Evolutionary conservation across 768 basidiomycete species (phyloP).

Genomic region (Tulasnella sp.): DNA sequence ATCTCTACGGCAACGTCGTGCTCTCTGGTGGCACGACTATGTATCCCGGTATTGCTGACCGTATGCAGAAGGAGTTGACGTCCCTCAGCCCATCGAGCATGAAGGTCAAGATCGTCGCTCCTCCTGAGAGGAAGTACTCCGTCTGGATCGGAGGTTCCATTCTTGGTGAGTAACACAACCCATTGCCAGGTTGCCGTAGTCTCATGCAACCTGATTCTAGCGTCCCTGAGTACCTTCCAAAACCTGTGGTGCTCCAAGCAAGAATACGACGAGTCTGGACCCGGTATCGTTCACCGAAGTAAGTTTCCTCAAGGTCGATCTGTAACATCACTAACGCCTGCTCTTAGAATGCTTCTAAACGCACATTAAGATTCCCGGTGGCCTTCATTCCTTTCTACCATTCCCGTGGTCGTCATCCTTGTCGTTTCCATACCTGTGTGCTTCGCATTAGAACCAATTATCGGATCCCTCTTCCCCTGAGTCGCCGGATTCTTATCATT

Average conservation of each 20-base stretch:
- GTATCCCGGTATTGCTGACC: slow-evolving; percentile 93
- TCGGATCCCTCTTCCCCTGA: too few relatives aligned
- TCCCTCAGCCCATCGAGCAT: slow-evolving; percentile 74
- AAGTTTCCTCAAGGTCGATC: not conserved
- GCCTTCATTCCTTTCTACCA: not conserved
- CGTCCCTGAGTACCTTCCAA: slow-evolving; percentile 90
- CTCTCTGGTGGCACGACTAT: slow-evolving; percentile 81
- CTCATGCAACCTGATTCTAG: slow-evolving; percentile 29
- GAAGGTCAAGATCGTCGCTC: slow-evolving; percentile 93
- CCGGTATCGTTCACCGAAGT: slow-evolving; percentile 66
- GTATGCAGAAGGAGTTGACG: slow-evolving; percentile 90
- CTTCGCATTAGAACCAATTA: too few relatives aligned
- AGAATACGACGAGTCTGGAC: slow-evolving; percentile 80
- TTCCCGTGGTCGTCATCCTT: too few relatives aligned
- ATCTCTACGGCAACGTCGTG: slow-evolving; percentile 58
- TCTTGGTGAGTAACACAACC: slow-evolving; percentile 26
- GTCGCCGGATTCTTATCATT: too few relatives aligned
- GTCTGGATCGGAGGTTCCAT: slow-evolving; percentile 91
- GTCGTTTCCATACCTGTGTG: too few relatives aligned
- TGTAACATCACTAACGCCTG: not conserved
- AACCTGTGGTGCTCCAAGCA: slow-evolving; percentile 90
- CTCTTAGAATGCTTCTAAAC: slow-evolving; percentile 4
- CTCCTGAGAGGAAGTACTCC: slow-evolving; percentile 89
- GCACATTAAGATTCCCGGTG: not conserved
- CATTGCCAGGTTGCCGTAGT: not conserved